Conservation (phyloP, 2,329 filamentous ascomycete genomes). For the Alternaria infectoria region DNA sequence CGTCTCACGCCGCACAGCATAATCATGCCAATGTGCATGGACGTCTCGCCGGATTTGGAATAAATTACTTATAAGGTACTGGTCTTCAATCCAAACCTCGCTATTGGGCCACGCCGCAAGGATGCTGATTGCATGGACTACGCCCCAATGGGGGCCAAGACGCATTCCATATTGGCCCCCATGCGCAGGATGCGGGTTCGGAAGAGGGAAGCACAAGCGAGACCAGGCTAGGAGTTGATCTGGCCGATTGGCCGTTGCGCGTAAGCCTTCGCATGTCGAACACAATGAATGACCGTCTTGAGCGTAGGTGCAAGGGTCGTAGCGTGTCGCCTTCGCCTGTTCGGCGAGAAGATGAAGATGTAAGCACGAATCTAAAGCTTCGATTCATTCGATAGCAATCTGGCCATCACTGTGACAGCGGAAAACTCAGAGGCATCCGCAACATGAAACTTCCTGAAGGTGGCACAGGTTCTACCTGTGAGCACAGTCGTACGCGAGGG, state of each 20-base stretch:
- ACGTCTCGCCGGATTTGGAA: neutral
- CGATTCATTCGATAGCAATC: neutral
- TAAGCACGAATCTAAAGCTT: neutral
- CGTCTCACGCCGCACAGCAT: neutral
- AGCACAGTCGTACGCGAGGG: neutral
- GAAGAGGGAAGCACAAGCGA: neutral
- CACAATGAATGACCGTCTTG: neutral
- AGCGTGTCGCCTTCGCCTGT: neutral
- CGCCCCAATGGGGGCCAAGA: slow-evolving; percentile 11
- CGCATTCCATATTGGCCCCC: neutral
- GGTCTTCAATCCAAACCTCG: neutral
- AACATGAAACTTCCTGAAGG: neutral
- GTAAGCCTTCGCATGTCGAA: neutral
- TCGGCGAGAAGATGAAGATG: neutral
- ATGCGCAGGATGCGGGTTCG: neutral
- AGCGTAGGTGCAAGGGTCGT: neutral
- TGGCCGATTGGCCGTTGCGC: neutral
- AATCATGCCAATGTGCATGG: neutral
- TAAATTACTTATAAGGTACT: neutral
- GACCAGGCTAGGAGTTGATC: neutral
- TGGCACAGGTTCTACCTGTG: neutral
- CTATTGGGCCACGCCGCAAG: slow-evolving; percentile 10
- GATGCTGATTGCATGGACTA: neutral
- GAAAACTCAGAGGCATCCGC: accelerated
- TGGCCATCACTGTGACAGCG: neutral